These are phyloP conservation scores for Geotrichum macrosporum DNA, from an alignment of 1,139 yeast genomes.

Conservation along the genomic window DNA sequence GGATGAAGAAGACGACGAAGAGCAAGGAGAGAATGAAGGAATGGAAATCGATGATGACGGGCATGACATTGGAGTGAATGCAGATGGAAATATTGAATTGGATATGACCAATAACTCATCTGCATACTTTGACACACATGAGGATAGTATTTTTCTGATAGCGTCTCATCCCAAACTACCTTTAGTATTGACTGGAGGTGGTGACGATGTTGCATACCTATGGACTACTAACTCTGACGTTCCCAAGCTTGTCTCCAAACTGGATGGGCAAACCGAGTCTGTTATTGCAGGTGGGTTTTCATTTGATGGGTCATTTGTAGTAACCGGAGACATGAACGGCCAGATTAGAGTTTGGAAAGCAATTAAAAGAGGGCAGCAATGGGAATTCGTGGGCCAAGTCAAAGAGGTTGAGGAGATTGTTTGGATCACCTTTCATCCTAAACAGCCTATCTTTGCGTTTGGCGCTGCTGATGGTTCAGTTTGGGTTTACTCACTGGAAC, in stretches of 20 bases:
- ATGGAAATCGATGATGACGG: constrained; percentile 25
- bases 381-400: constrained; percentile 66
- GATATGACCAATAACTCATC: constrained; percentile 87
- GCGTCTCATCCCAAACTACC: constrained; percentile 80
- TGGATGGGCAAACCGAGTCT: constrained; percentile 79
- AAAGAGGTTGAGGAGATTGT: constrained; percentile 83
- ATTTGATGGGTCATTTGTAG: constrained; percentile 67
- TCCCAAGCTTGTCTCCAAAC: constrained; percentile 69
- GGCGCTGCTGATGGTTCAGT: constrained; percentile 93
- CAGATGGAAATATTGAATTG: constrained; percentile 49
- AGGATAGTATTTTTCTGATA: constrained; percentile 75
- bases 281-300: constrained; percentile 83
- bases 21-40: no score
- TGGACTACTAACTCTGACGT: constrained; percentile 91
- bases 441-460: constrained; percentile 72
- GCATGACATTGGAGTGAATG: constrained; percentile 22
- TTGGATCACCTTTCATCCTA: constrained; percentile 80
- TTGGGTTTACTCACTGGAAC: constrained; percentile 81
- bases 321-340: constrained; percentile 96
- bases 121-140: constrained; percentile 82
- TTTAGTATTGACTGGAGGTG: constrained; percentile 82
- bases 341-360: constrained; percentile 69
- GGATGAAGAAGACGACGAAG: no score
- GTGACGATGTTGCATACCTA: constrained; percentile 78
- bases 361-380: constrained; percentile 69